Evolutionary conservation across 2,329 filamentous ascomycete genomes (phyloP).

Genomic region (Zymoseptoria brevis): DNA sequence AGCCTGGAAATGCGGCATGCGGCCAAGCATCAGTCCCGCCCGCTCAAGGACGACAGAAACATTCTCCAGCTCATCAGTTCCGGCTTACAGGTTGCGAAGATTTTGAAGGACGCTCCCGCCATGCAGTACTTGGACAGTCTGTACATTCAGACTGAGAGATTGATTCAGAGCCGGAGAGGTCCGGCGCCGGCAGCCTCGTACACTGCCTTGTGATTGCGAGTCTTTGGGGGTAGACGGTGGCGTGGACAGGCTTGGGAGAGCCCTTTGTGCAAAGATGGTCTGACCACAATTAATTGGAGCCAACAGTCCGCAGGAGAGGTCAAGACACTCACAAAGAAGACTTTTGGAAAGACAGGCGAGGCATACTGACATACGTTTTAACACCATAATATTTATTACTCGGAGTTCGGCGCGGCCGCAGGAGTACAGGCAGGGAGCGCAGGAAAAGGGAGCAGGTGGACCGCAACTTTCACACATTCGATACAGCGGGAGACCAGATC

Average conservation of each 20-base stretch:
- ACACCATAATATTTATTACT: background rate
- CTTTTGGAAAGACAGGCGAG: background rate
- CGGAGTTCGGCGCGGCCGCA: background rate
- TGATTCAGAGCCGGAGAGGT: slow-evolving; percentile 50
- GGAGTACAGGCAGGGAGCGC: background rate
- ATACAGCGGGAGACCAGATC: background rate
- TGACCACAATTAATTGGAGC: no score
- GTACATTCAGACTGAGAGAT: slow-evolving; percentile 72
- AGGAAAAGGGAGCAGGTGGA: background rate
- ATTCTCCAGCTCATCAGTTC: slow-evolving; percentile 81
- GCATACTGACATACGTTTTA: background rate
- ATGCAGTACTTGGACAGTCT: slow-evolving; percentile 76
- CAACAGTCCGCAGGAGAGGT: background rate
- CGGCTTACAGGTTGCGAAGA: slow-evolving; percentile 79
- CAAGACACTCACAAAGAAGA: background rate
- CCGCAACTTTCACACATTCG: background rate
- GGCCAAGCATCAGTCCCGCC: slow-evolving; percentile 73
- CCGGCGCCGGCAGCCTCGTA: slow-evolving; percentile 15
- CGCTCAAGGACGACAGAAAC: slow-evolving; percentile 80
- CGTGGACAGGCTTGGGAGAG: background rate
- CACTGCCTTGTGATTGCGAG: slow-evolving; percentile 9
- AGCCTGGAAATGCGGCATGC: slow-evolving; percentile 81
- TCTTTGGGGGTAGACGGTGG: background rate
- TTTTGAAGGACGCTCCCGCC: slow-evolving; percentile 72
- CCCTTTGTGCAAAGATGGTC: no score